A percentile compares a stretch with the other conserved stretches of the same genome.
These are phyloP conservation scores for Pseudopithomyces chartarum DNA, from an alignment of 2,329 filamentous ascomycete genomes.

Conservation along the genomic window DNA sequence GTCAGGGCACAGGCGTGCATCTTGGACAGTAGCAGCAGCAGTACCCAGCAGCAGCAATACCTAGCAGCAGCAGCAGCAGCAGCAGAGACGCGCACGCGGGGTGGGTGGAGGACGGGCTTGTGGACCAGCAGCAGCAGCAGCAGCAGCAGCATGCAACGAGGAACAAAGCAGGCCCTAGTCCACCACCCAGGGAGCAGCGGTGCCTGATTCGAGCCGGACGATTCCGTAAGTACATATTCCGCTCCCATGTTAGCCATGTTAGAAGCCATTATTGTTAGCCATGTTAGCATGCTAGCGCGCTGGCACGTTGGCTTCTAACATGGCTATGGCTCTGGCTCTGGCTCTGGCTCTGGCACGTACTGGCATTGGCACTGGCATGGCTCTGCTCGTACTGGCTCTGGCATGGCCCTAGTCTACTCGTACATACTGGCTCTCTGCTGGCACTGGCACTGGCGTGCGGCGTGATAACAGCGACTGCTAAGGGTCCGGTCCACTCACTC, in stretches of 20 bases:
- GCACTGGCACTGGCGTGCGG: too few relatives aligned
- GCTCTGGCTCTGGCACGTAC: too few relatives aligned
- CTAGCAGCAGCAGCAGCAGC: too few relatives aligned
- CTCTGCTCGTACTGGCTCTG: too few relatives aligned
- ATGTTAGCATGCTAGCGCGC: too few relatives aligned
- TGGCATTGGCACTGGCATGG: too few relatives aligned
- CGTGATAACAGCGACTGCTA: constrained; percentile 2
- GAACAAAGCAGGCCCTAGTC: constrained; percentile 31
- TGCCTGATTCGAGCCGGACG: constrained; percentile 27
- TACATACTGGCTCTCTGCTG: too few relatives aligned
- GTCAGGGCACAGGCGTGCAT: constrained; percentile 36
- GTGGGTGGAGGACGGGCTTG: too few relatives aligned
- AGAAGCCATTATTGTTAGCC: background rate
- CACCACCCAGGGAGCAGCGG: constrained; percentile 27
- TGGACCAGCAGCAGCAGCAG: too few relatives aligned
- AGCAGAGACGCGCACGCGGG: constrained; percentile 32
- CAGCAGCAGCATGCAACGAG: constrained; percentile 25
- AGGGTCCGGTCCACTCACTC: constrained; percentile 8
- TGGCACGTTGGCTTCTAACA: too few relatives aligned
- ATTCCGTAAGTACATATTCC: constrained; percentile 45
- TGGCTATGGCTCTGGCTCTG: constrained; percentile 8
- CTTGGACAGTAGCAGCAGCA: constrained; percentile 29
- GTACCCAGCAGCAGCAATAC: too few relatives aligned
- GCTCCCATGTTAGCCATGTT: constrained; percentile 30
- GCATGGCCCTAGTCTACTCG: too few relatives aligned